A percentile compares a stretch with the other conserved stretches of the same genome.
Evolutionary conservation across 352 stramenopile species (phyloP).

Genomic region (Phytophthora fragariae): DNA sequence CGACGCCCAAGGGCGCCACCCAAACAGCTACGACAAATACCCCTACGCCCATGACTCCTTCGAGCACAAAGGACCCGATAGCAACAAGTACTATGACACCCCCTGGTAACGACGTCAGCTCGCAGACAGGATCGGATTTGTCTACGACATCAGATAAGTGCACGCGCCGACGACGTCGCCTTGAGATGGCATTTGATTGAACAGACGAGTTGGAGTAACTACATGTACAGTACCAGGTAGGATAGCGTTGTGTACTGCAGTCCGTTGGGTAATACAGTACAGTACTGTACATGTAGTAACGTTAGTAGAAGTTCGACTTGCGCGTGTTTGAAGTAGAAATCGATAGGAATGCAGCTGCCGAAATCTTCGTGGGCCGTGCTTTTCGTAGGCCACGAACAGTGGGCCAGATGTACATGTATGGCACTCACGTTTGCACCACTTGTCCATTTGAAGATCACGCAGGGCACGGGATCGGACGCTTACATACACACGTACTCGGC

Average conservation of each 20-base stretch:
- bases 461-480: neutral
- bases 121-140: slow-evolving; percentile 6
- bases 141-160: slow-evolving; percentile 20
- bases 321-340: neutral
- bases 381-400: neutral
- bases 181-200: neutral
- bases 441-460: neutral
- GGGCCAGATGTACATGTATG: neutral
- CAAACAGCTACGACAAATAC: neutral
- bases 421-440: neutral
- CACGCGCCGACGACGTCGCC: slow-evolving; percentile 22
- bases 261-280: neutral
- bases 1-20: neutral
- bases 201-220: neutral
- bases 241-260: neutral
- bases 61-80: neutral
- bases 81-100: slow-evolving; percentile 6
- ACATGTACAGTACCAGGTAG: neutral
- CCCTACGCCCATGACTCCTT: neutral
- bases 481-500: neutral
- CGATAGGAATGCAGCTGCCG: neutral
- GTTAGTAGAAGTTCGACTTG: neutral
- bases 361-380: neutral
- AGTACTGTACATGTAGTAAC: no score
- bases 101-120: neutral